Conservation (phyloP, 176 grass and related monocot genomes). For the Bonia amplexicaulis region DNA sequence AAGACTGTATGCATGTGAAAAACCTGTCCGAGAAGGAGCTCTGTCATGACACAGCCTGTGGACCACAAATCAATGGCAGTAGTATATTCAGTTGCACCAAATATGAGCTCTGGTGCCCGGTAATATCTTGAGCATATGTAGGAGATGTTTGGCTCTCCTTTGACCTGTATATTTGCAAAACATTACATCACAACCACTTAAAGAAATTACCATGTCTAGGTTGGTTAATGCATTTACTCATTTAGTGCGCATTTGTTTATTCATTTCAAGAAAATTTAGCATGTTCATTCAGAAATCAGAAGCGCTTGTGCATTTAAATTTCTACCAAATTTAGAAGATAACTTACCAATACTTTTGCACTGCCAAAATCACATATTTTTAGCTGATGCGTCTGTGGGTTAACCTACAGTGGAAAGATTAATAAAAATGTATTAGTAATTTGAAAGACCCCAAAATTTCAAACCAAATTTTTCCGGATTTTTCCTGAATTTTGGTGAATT, state of each 20-base stretch:
- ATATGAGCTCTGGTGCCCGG: conserved; percentile 95
- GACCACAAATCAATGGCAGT: conserved; percentile 96
- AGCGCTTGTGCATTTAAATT: neutral
- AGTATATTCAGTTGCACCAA: conserved; percentile 95
- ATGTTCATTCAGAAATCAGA: neutral
- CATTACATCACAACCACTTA: neutral
- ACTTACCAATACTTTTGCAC: conserved; percentile 56
- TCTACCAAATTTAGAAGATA: conserved; percentile 21
- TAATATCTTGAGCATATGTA: conserved; percentile 99
- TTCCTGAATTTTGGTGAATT: too few species aligned
- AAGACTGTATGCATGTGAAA: neutral
- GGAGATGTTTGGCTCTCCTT: conserved; percentile 95
- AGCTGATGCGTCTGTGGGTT: conserved; percentile 59
- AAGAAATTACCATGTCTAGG: neutral
- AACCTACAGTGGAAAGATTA: conserved; percentile 32
- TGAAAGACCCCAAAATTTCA: too few species aligned
- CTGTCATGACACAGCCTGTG: conserved; percentile 91
- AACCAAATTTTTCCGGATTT: too few species aligned
- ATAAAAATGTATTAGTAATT: neutral
- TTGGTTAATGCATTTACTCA: neutral
- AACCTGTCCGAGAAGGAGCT: conserved; percentile 92
- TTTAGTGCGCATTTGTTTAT: neutral
- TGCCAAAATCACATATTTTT: conserved; percentile 60
- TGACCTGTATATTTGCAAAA: conserved; percentile 49
- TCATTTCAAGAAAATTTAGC: conserved; percentile 12